Base-by-base conservation (phyloP, 352 stramenopile genomes). In the Pythium phragmiticola region DNA sequence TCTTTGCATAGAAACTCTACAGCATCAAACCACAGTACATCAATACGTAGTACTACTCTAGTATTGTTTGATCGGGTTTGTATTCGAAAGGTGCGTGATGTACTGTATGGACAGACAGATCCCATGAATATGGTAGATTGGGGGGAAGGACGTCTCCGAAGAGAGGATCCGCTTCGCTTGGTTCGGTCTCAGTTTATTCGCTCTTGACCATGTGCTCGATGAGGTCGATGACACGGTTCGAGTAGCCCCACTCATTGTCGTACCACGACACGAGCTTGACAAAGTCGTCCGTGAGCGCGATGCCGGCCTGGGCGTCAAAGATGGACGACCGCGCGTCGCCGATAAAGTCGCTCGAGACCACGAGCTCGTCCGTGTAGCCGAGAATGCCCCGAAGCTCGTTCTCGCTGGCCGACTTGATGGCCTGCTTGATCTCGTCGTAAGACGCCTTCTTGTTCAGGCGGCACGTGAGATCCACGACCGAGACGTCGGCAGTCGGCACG, bases 181-280 rank as follows among this genome's bases (percentile, higher is more conserved):
- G 46, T 16, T 34, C 7, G 34, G 46, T 52, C 17, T 52, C n/a
- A n/a, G 5, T n/a, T 52, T 52, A 89, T 48, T 99, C 94, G 65
- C 87, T 87, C 70, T 91, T 90, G 70, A 90, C 87, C 81, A 98
- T 97, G 87, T 99, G 92, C 84, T 92, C 90, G 73, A 98, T 98
- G 68, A 99, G 83, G 83, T 99, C 96, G 72, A 99, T 77, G 72
- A 99, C 87, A 84, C 96, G 95, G 86, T 85, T 87, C 68, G 85
- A 98, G 95, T 99, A 99, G 68, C 97, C 97, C 83, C 93, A 99
- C 78, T 99, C 97, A 88, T 99, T 99, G 87, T 99, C 97, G 76
- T 99, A 99, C 96, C 97, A 99, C 64, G 95, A 97, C 54, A 99
- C 90, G 68, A 99, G 88, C 95, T 99, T 99, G 62, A 99, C 95